phyloP scores from a whole-genome alignment of 192 early-diverging fungal genomes.

The Coemansia sp. region DNA sequence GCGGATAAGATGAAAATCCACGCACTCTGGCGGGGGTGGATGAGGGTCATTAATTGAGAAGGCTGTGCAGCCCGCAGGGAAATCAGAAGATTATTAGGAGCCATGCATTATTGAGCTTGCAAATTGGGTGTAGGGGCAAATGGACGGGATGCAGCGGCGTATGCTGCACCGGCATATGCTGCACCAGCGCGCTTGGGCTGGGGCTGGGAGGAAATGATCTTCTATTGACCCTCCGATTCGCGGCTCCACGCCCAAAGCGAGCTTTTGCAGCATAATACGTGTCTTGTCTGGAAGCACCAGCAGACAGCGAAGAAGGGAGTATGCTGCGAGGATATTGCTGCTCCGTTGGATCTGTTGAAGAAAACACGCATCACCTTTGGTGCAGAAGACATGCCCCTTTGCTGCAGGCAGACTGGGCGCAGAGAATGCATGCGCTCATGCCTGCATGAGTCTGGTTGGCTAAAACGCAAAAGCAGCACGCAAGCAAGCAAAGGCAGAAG shows the following conservation, averaged over 20 bases:
- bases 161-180: too few species aligned
- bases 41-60: constrained; percentile 1
- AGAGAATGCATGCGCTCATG: background rate
- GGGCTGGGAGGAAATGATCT: too few species aligned
- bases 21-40: background rate
- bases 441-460: background rate
- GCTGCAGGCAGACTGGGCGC: background rate
- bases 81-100: constrained; percentile 1
- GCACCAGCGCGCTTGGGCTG: too few species aligned
- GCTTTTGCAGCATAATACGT: too few species aligned
- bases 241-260: too few species aligned
- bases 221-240: too few species aligned
- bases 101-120: background rate
- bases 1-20: constrained; percentile 2
- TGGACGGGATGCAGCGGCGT: background rate
- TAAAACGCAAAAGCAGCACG: background rate
- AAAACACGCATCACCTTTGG: background rate
- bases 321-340: too few species aligned
- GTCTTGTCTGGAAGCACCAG: too few species aligned
- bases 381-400: background rate
- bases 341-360: too few species aligned
- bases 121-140: background rate
- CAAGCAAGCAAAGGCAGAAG: background rate
- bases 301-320: too few species aligned
- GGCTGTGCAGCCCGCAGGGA: constrained; percentile 6